Evolutionary conservation across 306 rosid genomes (phyloP).

Genomic region (Phaseolus lunatus): DNA sequence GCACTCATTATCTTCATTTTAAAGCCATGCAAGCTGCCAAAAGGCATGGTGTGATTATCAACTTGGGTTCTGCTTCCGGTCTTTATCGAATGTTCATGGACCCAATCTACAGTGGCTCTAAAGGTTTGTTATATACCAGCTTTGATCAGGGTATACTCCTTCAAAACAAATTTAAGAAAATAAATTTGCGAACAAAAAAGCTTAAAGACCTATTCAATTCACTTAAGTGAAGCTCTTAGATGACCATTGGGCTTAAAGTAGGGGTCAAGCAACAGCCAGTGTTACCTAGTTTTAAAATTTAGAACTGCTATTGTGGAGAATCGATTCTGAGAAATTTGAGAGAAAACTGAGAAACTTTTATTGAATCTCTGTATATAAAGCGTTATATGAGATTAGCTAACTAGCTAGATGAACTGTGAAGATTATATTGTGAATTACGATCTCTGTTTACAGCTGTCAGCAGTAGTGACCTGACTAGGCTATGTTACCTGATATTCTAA

Average conservation of each 20-base stretch:
- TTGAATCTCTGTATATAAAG: not conserved
- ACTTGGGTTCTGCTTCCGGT: constrained; percentile 90
- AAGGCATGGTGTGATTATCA: constrained; percentile 86
- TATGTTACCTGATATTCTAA: no score
- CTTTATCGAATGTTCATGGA: constrained; percentile 77
- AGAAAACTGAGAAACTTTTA: not conserved
- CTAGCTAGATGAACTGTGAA: not conserved
- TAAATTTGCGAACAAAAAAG: not conserved
- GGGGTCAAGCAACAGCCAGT: not conserved
- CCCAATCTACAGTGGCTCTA: constrained; percentile 79
- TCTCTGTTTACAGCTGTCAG: not conserved
- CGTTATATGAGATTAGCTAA: not conserved
- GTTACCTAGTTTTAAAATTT: not conserved
- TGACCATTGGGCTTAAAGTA: constrained; percentile 29
- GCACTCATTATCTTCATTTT: constrained; percentile 39
- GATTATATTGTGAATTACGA: not conserved
- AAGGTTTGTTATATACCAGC: constrained; percentile 66
- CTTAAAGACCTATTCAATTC: constrained; percentile 32
- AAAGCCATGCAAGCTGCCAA: constrained; percentile 69
- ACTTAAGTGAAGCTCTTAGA: constrained; percentile 28
- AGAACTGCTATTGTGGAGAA: not conserved
- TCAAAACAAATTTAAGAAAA: not conserved
- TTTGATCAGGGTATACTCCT: constrained; percentile 29
- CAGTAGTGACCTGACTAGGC: not conserved
- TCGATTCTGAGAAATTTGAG: not conserved